Evolutionary conservation across 2,329 filamentous ascomycete species (phyloP).

Genomic region (Chrysosporium queenslandicum): DNA sequence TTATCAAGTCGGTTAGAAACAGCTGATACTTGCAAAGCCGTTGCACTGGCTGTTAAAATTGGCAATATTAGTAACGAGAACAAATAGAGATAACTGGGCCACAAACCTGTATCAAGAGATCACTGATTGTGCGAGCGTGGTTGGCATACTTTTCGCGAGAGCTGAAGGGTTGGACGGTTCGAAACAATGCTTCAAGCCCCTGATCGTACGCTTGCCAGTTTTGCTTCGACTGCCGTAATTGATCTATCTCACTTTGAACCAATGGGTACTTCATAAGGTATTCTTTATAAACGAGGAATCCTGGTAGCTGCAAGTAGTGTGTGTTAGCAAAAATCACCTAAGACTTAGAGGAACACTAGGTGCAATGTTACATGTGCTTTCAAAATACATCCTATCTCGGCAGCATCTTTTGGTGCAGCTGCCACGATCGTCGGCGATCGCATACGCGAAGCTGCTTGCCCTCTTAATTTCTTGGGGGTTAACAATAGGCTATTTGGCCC

Average conservation of each 20-base stretch:
- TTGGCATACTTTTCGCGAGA: constrained; percentile 52
- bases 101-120: constrained; percentile 77
- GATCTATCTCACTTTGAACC: constrained; percentile 66
- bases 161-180: constrained; percentile 61
- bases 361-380: constrained; percentile 20
- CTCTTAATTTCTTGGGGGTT: constrained; percentile 22
- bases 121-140: constrained; percentile 71
- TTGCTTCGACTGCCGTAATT: constrained; percentile 56
- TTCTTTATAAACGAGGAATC: constrained; percentile 80
- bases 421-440: constrained; percentile 34
- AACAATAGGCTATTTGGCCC: constrained; percentile 26
- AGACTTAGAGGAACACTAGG: constrained; percentile 29
- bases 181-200: constrained; percentile 73
- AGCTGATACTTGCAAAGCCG: constrained; percentile 84
- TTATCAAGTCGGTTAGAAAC: constrained; percentile 72
- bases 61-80: not conserved
- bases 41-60: constrained; percentile 69
- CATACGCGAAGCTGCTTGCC: constrained; percentile 22
- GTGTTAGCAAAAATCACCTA: constrained; percentile 35
- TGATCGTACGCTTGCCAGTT: constrained; percentile 73
- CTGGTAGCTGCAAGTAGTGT: constrained; percentile 52
- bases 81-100: constrained; percentile 9
- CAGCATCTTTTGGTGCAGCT: constrained; percentile 45
- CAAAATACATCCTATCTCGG: constrained; percentile 46
- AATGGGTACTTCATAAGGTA: constrained; percentile 85